Evolutionary conservation across 2,329 filamentous ascomycete genomes (phyloP), one percentile per base, ranked within the genome.

Genomic region (Phoma sp.): DNA sequence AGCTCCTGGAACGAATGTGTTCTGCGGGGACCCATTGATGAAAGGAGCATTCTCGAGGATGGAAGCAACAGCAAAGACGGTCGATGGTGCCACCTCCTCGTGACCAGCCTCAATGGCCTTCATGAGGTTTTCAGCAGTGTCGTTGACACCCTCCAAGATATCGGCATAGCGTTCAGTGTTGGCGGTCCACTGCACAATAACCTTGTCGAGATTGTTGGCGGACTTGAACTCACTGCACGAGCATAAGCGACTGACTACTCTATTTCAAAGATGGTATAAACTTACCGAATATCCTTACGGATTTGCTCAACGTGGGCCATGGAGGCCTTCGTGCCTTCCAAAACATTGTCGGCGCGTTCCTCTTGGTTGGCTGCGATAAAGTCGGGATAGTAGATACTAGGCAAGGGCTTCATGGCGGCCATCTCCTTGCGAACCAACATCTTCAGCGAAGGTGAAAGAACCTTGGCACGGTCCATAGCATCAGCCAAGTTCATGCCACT

Each of bases 361-460:
- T 95, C 93, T 80, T 99, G 95, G 82, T 99, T 99, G 74, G 95
- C 90, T 64, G 95, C 95, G 72, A 99, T 99, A 82, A 99, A 99
- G 79, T 98, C 95, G 1, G 95, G 95, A 77, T 99, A 99, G 85
- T 99, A 99, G 79, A 98, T 89, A 77, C 90, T 93, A 23, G 92
- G 93, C 60, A 98, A 85, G 27, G 95, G 95, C 67, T 88, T 87
- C 87, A 98, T 90, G 67, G 82, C 81, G 58, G 87, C 81, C 92
- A 98, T 93, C 80, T 98, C 91, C 84, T 98, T 96, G 79, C 87
- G 88, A 68, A 99, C 89, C 69, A 90, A 84, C 52, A 82, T 80
- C 85, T 99, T 99, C 70, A 99, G 84, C 27, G 90, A 88, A n/a
- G 95, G 95, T 80, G 98, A 93, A 48, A 99, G 87, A 48, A 99